phyloP scores from a whole-genome alignment of 108 stramenopile genomes.

The Cyclostephanos invisitatus region DNA sequence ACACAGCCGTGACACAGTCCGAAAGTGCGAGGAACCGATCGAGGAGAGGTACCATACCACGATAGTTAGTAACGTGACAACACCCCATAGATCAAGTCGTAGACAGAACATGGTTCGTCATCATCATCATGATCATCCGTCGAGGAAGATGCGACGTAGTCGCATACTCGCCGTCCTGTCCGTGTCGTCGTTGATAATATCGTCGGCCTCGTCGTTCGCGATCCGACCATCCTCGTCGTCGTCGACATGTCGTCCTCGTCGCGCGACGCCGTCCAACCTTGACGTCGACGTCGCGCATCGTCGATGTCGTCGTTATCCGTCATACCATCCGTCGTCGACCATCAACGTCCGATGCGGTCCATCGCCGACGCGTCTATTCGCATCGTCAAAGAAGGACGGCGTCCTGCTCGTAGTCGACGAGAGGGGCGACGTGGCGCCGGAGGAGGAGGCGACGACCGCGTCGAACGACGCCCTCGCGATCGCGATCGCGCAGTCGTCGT shows the following conservation, averaged over 20 bases:
- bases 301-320: too few relatives aligned
- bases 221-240: too few relatives aligned
- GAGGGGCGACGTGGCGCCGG: not conserved
- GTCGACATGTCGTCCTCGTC: too few relatives aligned
- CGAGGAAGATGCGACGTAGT: not conserved
- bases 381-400: not conserved
- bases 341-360: not conserved
- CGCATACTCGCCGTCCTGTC: not conserved
- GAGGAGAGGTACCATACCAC: too few relatives aligned
- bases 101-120: not conserved
- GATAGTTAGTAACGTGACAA: too few relatives aligned
- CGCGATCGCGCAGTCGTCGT: too few relatives aligned
- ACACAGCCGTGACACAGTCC: too few relatives aligned
- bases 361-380: not conserved
- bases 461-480: not conserved
- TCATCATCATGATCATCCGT: too few relatives aligned
- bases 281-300: too few relatives aligned
- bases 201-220: not conserved
- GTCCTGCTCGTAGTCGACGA: not conserved
- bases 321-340: not conserved
- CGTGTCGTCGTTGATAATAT: slow-evolving; percentile 3
- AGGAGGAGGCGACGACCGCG: not conserved
- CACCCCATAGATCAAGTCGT: too few relatives aligned
- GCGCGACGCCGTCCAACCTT: too few relatives aligned
- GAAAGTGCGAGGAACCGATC: too few relatives aligned